Conservation (phyloP, 2,329 filamentous ascomycete genomes). For the Aspergillus sp. region DNA sequence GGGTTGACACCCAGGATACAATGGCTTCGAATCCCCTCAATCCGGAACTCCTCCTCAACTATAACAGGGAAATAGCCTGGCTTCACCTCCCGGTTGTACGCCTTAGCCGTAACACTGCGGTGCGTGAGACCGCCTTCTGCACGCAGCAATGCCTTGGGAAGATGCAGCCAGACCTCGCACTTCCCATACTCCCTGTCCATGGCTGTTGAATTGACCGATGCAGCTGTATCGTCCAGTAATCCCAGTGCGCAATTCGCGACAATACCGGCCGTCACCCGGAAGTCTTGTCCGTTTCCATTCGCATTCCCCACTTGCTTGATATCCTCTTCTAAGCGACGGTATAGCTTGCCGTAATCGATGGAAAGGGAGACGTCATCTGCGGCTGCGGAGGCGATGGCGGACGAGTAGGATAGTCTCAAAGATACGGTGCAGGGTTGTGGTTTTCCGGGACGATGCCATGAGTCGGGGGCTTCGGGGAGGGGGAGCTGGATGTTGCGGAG, state of each 20-base stretch:
- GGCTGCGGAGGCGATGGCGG: slow-evolving; percentile 35
- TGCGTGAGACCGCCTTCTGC: slow-evolving; percentile 39
- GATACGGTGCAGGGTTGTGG: slow-evolving; percentile 41
- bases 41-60: slow-evolving; percentile 34
- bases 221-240: slow-evolving; percentile 33
- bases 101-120: slow-evolving; percentile 29
- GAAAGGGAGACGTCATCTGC: slow-evolving; percentile 42
- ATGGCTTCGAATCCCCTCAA: slow-evolving; percentile 40
- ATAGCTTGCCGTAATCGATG: slow-evolving; percentile 45
- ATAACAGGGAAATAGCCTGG: slow-evolving; percentile 16
- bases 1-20: slow-evolving; percentile 50
- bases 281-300: slow-evolving; percentile 26
- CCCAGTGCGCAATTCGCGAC: slow-evolving; percentile 31
- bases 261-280: slow-evolving; percentile 29
- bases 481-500: slow-evolving; percentile 42
- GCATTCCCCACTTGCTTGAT: slow-evolving; percentile 23
- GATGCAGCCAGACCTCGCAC: slow-evolving; percentile 34
- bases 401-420: slow-evolving; percentile 39
- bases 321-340: slow-evolving; percentile 35
- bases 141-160: slow-evolving; percentile 43
- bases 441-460: slow-evolving; percentile 43
- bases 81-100: slow-evolving; percentile 22
- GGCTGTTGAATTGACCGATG: slow-evolving; percentile 19
- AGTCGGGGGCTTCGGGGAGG: slow-evolving; percentile 39
- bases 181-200: slow-evolving; percentile 27